These are phyloP conservation scores for Mycena leptocephala DNA, from an alignment of 768 basidiomycete genomes.

Conservation along the genomic window DNA sequence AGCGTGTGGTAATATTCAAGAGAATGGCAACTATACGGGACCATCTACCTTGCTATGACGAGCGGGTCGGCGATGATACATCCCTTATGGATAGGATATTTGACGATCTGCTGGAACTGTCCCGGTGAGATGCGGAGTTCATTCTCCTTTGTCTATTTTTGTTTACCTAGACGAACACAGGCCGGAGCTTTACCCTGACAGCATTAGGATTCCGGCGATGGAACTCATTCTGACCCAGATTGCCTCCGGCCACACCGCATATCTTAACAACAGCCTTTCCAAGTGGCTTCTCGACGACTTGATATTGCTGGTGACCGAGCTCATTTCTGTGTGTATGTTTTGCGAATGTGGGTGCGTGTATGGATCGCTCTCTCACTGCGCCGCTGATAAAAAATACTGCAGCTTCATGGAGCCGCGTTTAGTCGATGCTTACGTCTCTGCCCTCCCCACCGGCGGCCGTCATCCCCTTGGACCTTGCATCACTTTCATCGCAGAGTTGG, in stretches of 20 bases:
- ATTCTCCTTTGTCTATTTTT: background rate
- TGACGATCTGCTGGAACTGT: slow-evolving; percentile 47
- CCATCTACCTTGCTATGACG: slow-evolving; percentile 37
- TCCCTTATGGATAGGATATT: slow-evolving; percentile 38
- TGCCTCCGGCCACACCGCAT: slow-evolving; percentile 18
- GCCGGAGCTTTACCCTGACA: slow-evolving; percentile 36
- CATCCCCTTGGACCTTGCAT: background rate
- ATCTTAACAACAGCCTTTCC: slow-evolving; percentile 24
- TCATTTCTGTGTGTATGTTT: slow-evolving; percentile 16
- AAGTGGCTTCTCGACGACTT: slow-evolving; percentile 28
- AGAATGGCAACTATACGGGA: slow-evolving; percentile 35
- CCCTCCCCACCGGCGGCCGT: background rate
- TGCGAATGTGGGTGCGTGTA: slow-evolving; percentile 15
- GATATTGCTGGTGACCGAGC: slow-evolving; percentile 11
- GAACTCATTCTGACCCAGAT: slow-evolving; percentile 40
- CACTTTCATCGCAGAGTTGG: slow-evolving; percentile 21
- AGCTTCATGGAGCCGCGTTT: slow-evolving; percentile 22
- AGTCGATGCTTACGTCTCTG: slow-evolving; percentile 1
- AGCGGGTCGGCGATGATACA: slow-evolving; percentile 15
- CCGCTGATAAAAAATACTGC: background rate
- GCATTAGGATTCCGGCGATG: slow-evolving; percentile 36
- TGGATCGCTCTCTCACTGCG: background rate
- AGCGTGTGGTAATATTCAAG: slow-evolving; percentile 41
- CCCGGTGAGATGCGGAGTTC: slow-evolving; percentile 32
- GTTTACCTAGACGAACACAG: background rate